Conservation (phyloP, 768 basidiomycete species). For the Neoboletus brunneissimus region DNA sequence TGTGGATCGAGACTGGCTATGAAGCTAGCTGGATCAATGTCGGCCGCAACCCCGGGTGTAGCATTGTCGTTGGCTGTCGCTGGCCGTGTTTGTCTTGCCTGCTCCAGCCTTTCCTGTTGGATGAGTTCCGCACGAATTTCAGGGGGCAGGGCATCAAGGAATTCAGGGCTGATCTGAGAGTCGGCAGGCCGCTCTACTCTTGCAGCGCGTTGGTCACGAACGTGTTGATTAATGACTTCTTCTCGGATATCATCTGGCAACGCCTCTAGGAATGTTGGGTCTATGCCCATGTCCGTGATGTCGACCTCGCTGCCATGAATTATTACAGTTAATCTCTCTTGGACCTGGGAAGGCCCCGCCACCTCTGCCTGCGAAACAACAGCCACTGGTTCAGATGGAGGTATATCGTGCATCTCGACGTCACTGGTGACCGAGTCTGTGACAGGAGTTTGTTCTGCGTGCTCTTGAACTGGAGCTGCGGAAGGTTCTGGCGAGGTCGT, state of each 20-base stretch:
- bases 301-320: slow-evolving; percentile 93
- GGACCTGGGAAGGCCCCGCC: slow-evolving; percentile 36
- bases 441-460: slow-evolving; percentile 17
- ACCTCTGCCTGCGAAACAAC: slow-evolving; percentile 16
- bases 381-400: slow-evolving; percentile 19
- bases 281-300: slow-evolving; percentile 98
- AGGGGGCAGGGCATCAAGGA: slow-evolving; percentile 92
- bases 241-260: slow-evolving; percentile 98
- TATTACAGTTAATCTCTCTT: slow-evolving; percentile 77
- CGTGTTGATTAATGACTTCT: slow-evolving; percentile 95
- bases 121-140: slow-evolving; percentile 97
- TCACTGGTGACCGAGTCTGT: slow-evolving; percentile 39
- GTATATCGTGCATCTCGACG: slow-evolving; percentile 49
- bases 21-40: slow-evolving; percentile 88
- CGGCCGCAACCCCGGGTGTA: slow-evolving; percentile 47
- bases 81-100: slow-evolving; percentile 50
- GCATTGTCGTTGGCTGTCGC: slow-evolving; percentile 30
- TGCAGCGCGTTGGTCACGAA: slow-evolving; percentile 85
- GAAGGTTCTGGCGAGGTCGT: slow-evolving; percentile 11
- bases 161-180: slow-evolving; percentile 91
- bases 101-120: slow-evolving; percentile 89
- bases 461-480: slow-evolving; percentile 9
- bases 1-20: slow-evolving; percentile 89
- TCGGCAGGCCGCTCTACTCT: slow-evolving; percentile 71
- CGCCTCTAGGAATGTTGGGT: slow-evolving; percentile 96